Base-by-base conservation (phyloP, 192 early-diverging fungal genomes). In the Coemansia erecta region DNA sequence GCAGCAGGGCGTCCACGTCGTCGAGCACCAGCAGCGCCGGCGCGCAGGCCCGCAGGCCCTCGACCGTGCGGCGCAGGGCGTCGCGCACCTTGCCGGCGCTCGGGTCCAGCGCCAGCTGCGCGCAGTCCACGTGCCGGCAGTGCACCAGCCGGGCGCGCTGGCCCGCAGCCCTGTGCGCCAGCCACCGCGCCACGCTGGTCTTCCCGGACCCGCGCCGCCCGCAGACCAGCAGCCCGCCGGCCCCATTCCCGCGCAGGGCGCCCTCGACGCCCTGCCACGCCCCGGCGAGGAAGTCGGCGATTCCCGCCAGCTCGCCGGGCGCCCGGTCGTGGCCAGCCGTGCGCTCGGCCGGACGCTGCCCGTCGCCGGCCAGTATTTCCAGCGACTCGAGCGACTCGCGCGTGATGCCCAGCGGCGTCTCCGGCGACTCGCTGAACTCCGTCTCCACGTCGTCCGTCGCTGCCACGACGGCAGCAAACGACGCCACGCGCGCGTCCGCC, bases 121-220 rank as follows among this genome's bases (percentile, higher is more conserved):
- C 23, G 49, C 58, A 75, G 56, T 72, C 53, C n/a, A 75, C 58
- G 53, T 58, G 71, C 13, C 58, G 56, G 31, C 63, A 15, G 23
- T 44, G 58, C 8, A 72, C 68, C 31, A 77, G 61, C 13, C 61
- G 68, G 2, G 15, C 52, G 17, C 52, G 68, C 41, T 71, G 64
- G 24, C 31, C 22, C 40, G 44, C 46, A 0, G 59, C 64, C 0
- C 21, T 49, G 9, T 40, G 24, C 15, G 50, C 41, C 26, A 92
- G 50, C 10, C 80, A 68, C n/a, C 81, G 68, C 14, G 80, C 79
- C 15, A 90, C 76, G 39, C 82, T 84, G 14, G 89, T 84, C 50
- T 92, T 92, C n/a, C 90, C 90, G 4, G 87, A 83, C 31, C 90
- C 90, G 61, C 85, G 89, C 9, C 85, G 72, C 10, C 90, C 90